Evolutionary conservation across 345 rosid species (phyloP).

Genomic region (Camelina sativa): DNA sequence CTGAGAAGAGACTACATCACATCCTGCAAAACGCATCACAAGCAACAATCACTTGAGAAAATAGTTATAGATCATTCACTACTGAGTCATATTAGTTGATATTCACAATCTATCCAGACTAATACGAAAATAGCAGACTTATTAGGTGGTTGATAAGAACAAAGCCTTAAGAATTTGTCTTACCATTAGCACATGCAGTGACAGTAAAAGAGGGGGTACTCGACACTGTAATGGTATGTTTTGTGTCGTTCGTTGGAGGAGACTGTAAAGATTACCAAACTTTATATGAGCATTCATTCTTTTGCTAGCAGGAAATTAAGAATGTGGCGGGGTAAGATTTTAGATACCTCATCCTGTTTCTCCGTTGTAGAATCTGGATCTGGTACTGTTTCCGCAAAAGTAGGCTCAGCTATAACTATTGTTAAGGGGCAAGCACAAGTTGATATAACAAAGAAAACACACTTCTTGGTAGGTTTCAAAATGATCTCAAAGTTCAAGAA

Average conservation of each 20-base stretch:
- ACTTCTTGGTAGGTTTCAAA: background rate
- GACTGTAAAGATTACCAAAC: slow-evolving; percentile 33
- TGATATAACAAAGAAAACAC: slow-evolving; percentile 11
- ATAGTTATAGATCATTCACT: slow-evolving; percentile 4
- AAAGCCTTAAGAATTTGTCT: slow-evolving; percentile 4
- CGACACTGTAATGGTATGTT: background rate
- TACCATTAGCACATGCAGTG: slow-evolving; percentile 37
- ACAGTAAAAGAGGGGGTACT: slow-evolving; percentile 19
- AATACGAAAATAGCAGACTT: background rate
- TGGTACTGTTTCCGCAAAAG: slow-evolving; percentile 15
- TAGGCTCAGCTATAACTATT: slow-evolving; percentile 25
- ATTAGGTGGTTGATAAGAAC: background rate
- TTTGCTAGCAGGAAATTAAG: slow-evolving; percentile 4
- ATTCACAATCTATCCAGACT: background rate
- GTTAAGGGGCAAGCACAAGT: slow-evolving; percentile 30
- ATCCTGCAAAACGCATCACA: slow-evolving; percentile 53
- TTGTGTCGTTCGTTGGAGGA: slow-evolving; percentile 25
- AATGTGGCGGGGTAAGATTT: slow-evolving; percentile 1
- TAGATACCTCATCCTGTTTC: slow-evolving; percentile 22
- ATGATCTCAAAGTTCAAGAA: slow-evolving; percentile 7
- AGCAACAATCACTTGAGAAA: slow-evolving; percentile 15
- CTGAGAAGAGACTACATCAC: slow-evolving; percentile 48
- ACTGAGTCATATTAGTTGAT: slow-evolving; percentile 5
- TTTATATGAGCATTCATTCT: slow-evolving; percentile 7
- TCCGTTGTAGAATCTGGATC: slow-evolving; percentile 15